Percentiles rank a stretch among this genome's conserved stretches.
Conservation (phyloP, 306 rosid species). For the Coriaria nepalensis region DNA sequence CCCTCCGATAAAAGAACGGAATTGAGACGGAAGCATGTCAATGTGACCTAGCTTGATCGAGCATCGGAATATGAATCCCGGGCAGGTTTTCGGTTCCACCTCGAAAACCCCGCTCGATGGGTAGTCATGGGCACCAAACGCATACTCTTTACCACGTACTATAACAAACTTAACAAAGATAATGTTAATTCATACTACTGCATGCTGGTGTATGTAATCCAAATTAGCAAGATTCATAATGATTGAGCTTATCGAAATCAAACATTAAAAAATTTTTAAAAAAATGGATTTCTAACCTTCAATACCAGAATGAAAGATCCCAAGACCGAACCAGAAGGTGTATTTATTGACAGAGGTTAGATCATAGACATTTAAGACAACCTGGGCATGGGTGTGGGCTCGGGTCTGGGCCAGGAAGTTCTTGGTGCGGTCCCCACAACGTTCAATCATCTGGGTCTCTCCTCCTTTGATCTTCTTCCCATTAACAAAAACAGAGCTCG, state of each 20-base stretch:
- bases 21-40: constrained; percentile 52
- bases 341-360: constrained; percentile 85
- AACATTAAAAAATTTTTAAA: not conserved
- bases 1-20: constrained; percentile 61
- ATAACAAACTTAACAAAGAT: constrained; percentile 5
- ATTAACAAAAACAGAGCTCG: too few relatives aligned
- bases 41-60: constrained; percentile 72
- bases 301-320: constrained; percentile 90
- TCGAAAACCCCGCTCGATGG: constrained; percentile 73
- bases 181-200: not conserved
- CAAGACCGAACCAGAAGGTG: constrained; percentile 95
- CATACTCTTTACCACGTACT: constrained; percentile 89
- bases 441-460: too few relatives aligned
- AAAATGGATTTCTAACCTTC: constrained; percentile 37
- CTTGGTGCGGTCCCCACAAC: too few relatives aligned
- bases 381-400: too few relatives aligned
- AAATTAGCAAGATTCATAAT: too few relatives aligned
- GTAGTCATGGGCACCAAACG: constrained; percentile 91
- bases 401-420: too few relatives aligned
- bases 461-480: too few relatives aligned
- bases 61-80: constrained; percentile 86
- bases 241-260: too few relatives aligned
- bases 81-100: constrained; percentile 79
- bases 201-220: not conserved
- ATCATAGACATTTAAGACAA: constrained; percentile 88